Percentiles rank a stretch among this genome's conserved stretches.
Evolutionary conservation across 306 rosid genomes (phyloP).

Genomic region (Elaeagnus macrophylla): DNA sequence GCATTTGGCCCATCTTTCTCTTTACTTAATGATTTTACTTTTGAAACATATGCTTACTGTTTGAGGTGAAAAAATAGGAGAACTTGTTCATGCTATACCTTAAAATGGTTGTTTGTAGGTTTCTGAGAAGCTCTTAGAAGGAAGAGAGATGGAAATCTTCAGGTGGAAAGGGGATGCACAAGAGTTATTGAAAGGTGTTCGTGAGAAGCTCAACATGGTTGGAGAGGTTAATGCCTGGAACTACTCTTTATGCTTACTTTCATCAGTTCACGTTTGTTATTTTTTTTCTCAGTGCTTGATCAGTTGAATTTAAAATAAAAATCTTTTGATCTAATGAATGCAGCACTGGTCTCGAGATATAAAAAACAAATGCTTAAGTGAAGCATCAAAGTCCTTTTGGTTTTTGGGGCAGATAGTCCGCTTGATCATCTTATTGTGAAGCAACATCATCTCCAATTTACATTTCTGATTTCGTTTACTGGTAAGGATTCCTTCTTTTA

Average conservation of each 20-base stretch:
- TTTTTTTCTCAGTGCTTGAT: too few relatives aligned
- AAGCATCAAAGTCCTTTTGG: constrained; percentile 70
- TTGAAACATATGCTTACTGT: not conserved
- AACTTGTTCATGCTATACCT: not conserved
- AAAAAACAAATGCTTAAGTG: constrained; percentile 69
- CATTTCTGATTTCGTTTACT: not conserved
- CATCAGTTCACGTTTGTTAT: too few relatives aligned
- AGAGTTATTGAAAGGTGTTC: too few relatives aligned
- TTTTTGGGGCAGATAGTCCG: constrained; percentile 73
- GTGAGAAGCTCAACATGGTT: too few relatives aligned
- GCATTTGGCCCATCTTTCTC: not conserved
- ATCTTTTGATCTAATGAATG: too few relatives aligned
- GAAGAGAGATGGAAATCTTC: constrained; percentile 65
- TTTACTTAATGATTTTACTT: not conserved
- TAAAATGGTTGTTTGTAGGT: constrained; percentile 38
- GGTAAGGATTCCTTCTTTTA: not conserved
- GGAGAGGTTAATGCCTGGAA: too few relatives aligned
- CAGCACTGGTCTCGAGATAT: too few relatives aligned
- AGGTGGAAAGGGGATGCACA: too few relatives aligned
- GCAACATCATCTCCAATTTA: constrained; percentile 2
- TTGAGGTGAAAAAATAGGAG: not conserved
- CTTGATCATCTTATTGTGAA: constrained; percentile 50
- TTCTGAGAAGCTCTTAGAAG: constrained; percentile 56
- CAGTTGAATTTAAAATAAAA: too few relatives aligned
- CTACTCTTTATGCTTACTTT: too few relatives aligned